phyloP scores from a whole-genome alignment of 257 asterid species.

The Cruciata laevipes region DNA sequence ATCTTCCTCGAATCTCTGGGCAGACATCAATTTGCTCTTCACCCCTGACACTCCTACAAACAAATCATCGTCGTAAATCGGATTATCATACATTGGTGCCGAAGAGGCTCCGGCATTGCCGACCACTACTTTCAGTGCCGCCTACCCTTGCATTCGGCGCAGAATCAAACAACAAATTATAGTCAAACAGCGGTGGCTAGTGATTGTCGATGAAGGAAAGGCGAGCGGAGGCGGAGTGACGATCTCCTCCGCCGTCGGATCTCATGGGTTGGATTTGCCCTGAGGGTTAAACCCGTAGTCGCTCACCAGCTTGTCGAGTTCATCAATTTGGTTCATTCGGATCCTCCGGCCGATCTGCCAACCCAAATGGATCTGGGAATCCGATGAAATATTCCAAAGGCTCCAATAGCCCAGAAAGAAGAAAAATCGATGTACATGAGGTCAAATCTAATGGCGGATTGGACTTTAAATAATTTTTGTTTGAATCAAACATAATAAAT shows the following conservation, averaged over 20 bases:
- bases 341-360: slow-evolving; percentile 34
- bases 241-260: slow-evolving; percentile 62
- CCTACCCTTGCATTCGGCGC: slow-evolving; percentile 22
- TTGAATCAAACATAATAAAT: no score
- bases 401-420: background rate
- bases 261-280: slow-evolving; percentile 96
- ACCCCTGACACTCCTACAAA: slow-evolving; percentile 88
- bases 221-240: slow-evolving; percentile 42
- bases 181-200: slow-evolving; percentile 41
- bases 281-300: slow-evolving; percentile 62
- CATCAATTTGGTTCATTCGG: slow-evolving; percentile 47
- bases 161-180: slow-evolving; percentile 37
- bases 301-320: slow-evolving; percentile 71
- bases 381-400: slow-evolving; percentile 10
- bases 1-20: slow-evolving; percentile 52
- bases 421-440: no score
- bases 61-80: slow-evolving; percentile 90
- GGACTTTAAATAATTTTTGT: no score
- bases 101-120: slow-evolving; percentile 32
- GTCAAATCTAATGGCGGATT: no score
- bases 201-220: slow-evolving; percentile 28
- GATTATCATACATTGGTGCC: slow-evolving; percentile 84
- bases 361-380: slow-evolving; percentile 39
- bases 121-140: no score
- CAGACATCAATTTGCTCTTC: slow-evolving; percentile 54